Conservation (phyloP, 2,329 filamentous ascomycete genomes). For the Colletotrichum destructivum region DNA sequence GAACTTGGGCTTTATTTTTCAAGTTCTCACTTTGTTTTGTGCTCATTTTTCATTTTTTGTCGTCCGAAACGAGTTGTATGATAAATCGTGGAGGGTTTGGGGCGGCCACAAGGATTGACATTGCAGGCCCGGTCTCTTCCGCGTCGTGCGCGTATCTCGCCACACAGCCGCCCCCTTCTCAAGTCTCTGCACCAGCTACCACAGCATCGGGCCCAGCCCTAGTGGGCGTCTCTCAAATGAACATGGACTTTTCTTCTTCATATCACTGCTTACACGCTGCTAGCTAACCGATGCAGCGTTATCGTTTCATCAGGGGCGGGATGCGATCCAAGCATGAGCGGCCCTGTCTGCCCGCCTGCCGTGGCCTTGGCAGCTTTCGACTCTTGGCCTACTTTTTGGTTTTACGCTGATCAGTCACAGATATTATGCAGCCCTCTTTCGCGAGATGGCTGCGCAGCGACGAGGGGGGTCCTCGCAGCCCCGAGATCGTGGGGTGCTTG, state of each 20-base stretch:
- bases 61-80: slow-evolving; percentile 38
- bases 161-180: not conserved
- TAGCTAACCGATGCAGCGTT: slow-evolving; percentile 53
- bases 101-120: slow-evolving; percentile 32
- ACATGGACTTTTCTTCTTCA: slow-evolving; percentile 13
- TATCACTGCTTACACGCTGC: slow-evolving; percentile 1
- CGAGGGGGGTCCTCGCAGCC: slow-evolving; percentile 11
- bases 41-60: slow-evolving; percentile 2
- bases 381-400: not conserved
- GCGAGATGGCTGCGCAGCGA: slow-evolving; percentile 11
- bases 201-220: slow-evolving; percentile 30
- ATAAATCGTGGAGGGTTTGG: slow-evolving; percentile 18
- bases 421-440: slow-evolving; percentile 20
- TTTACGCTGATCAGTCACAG: slow-evolving; percentile 27
- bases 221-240: slow-evolving; percentile 35
- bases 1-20: not conserved
- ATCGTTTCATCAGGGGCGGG: slow-evolving; percentile 20
- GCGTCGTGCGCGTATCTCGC: slow-evolving; percentile 16
- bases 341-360: not conserved
- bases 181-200: slow-evolving; percentile 4
- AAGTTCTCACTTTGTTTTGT: slow-evolving; percentile 17
- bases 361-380: not conserved
- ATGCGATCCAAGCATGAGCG: slow-evolving; percentile 7
- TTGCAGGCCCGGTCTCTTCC: slow-evolving; percentile 26
- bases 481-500: not conserved